A percentile compares a stretch with the other conserved stretches of the same genome.
Evolutionary conservation across 2,329 filamentous ascomycete genomes (phyloP).

Genomic region (Curvularia eragrostidis): DNA sequence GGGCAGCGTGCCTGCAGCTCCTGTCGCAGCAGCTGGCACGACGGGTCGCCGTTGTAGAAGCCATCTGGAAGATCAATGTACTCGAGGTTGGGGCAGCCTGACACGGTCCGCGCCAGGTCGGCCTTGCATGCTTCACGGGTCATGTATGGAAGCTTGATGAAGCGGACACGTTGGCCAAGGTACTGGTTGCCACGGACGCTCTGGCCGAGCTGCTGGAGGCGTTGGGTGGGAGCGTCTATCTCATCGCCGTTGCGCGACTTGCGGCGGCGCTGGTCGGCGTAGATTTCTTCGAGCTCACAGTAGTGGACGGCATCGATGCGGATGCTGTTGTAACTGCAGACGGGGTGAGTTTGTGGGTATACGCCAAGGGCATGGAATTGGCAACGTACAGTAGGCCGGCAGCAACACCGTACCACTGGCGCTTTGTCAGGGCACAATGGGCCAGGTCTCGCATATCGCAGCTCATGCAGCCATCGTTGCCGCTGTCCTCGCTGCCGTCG

Average conservation of each 20-base stretch:
- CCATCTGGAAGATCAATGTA: slow-evolving; percentile 93
- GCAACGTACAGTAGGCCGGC: slow-evolving; percentile 67
- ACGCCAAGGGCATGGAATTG: neutral
- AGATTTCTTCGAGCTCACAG: slow-evolving; percentile 82
- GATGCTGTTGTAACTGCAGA: slow-evolving; percentile 78
- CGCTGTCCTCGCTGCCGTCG: slow-evolving; percentile 79
- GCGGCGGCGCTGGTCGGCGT: slow-evolving; percentile 72
- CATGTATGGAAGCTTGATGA: slow-evolving; percentile 93
- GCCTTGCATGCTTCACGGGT: slow-evolving; percentile 84
- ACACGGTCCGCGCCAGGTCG: slow-evolving; percentile 83
- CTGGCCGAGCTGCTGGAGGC: slow-evolving; percentile 79
- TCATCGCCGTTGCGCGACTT: slow-evolving; percentile 72
- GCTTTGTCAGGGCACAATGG: slow-evolving; percentile 76
- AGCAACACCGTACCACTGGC: slow-evolving; percentile 70
- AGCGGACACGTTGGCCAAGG: slow-evolving; percentile 73
- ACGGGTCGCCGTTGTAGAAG: slow-evolving; percentile 79
- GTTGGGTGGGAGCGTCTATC: slow-evolving; percentile 77
- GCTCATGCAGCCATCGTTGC: slow-evolving; percentile 85
- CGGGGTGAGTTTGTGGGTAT: slow-evolving; percentile 10
- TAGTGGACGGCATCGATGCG: slow-evolving; percentile 95
- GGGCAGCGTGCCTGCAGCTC: slow-evolving; percentile 85
- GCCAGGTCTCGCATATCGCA: slow-evolving; percentile 91
- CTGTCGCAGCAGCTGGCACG: slow-evolving; percentile 76
- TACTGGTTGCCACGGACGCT: slow-evolving; percentile 79
- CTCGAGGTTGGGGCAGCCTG: slow-evolving; percentile 80